Evolutionary conservation across 768 basidiomycete species (phyloP).

Genomic region (Boletus coccyginus): DNA sequence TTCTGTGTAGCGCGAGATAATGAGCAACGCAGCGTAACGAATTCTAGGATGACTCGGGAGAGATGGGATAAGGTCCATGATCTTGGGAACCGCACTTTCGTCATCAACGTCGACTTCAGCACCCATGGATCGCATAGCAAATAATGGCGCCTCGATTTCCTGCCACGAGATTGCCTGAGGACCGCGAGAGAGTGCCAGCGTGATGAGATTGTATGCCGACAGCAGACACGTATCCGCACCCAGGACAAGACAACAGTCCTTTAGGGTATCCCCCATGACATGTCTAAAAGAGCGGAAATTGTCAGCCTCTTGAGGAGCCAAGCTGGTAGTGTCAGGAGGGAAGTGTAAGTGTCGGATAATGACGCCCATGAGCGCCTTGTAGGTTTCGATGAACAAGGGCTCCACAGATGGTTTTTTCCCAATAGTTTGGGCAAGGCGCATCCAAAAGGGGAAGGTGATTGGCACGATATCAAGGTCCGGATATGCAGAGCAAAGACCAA

Average conservation of each 20-base stretch:
- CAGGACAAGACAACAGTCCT: slow-evolving; percentile 95
- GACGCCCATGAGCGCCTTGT: slow-evolving; percentile 76
- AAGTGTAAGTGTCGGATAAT: slow-evolving; percentile 92
- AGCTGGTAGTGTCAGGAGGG: slow-evolving; percentile 62
- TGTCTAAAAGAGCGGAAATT: slow-evolving; percentile 94
- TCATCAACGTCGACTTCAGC: slow-evolving; percentile 86
- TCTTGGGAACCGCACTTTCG: slow-evolving; percentile 85
- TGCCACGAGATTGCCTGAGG: slow-evolving; percentile 77
- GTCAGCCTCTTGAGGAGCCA: slow-evolving; percentile 85
- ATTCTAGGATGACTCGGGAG: slow-evolving; percentile 89
- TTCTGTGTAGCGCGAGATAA: slow-evolving; percentile 94
- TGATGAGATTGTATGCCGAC: slow-evolving; percentile 79
- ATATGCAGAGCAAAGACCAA: slow-evolving; percentile 90
- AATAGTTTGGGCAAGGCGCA: slow-evolving; percentile 88
- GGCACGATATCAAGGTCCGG: slow-evolving; percentile 93
- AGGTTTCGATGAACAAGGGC: slow-evolving; percentile 79
- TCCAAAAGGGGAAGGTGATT: slow-evolving; percentile 99
- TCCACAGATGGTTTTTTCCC: slow-evolving; percentile 71
- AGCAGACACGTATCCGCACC: slow-evolving; percentile 82
- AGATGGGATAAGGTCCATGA: slow-evolving; percentile 90
- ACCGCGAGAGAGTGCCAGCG: slow-evolving; percentile 62
- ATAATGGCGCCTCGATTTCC: slow-evolving; percentile 94
- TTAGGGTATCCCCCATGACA: slow-evolving; percentile 98
- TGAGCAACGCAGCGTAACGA: slow-evolving; percentile 92
- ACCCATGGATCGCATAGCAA: slow-evolving; percentile 98